These are phyloP conservation scores for Lachnellula subtilissima DNA, from an alignment of 2,329 filamentous ascomycete species.

Conservation along the genomic window DNA sequence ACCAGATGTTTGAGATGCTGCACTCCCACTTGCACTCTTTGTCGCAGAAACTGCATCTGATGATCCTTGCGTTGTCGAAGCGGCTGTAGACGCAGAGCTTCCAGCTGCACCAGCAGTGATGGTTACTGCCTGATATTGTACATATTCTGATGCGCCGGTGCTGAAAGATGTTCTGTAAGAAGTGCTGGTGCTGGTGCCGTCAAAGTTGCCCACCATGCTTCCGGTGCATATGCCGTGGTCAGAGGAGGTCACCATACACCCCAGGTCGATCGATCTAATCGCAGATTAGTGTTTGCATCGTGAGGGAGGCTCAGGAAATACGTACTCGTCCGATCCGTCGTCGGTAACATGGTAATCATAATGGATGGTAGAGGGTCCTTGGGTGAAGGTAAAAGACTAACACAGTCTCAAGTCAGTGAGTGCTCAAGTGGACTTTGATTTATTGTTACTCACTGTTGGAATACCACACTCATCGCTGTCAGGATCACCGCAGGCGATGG, in stretches of 20 bases:
- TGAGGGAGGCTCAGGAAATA: background rate
- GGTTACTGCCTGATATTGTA: slow-evolving; percentile 9
- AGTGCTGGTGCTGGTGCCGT: background rate
- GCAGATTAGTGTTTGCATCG: background rate
- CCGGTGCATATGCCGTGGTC: slow-evolving; percentile 11
- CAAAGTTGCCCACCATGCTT: background rate
- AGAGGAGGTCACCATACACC: slow-evolving; percentile 14
- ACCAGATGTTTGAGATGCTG: background rate
- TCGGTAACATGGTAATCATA: slow-evolving; percentile 1
- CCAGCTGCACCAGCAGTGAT: slow-evolving; percentile 16
- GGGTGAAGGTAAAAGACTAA: slow-evolving; percentile 18
- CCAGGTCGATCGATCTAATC: slow-evolving; percentile 7
- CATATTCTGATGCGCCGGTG: slow-evolving; percentile 4
- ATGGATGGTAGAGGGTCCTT: slow-evolving; percentile 22
- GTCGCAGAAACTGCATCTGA: background rate
- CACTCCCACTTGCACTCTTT: background rate
- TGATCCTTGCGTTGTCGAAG: background rate
- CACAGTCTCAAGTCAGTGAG: background rate
- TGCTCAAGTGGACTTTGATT: background rate
- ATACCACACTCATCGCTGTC: slow-evolving; percentile 13
- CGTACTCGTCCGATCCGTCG: background rate
- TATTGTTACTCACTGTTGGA: slow-evolving; percentile 4
- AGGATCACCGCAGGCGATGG: slow-evolving; percentile 6
- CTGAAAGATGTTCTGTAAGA: slow-evolving; percentile 1
- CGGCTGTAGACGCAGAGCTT: slow-evolving; percentile 4